Evolutionary conservation across 495 filamentous ascomycete genomes (phyloP).

Genomic region (Penicillium roqueforti): DNA sequence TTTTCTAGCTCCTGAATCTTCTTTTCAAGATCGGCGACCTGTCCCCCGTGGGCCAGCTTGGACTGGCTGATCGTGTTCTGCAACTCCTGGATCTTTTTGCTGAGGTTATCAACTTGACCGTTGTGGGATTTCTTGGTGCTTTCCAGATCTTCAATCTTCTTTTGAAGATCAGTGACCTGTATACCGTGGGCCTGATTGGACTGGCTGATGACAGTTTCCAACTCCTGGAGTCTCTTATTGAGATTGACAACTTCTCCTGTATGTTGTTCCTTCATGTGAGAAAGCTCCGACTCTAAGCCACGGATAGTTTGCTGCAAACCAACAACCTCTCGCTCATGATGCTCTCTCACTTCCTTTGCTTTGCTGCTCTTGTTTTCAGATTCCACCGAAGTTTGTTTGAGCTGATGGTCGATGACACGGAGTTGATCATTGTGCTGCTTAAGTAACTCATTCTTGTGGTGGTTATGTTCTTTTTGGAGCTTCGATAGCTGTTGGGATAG

Average conservation of each 20-base stretch:
- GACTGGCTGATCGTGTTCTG: slow-evolving; percentile 53
- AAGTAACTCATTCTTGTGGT: slow-evolving; percentile 40
- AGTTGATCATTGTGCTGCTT: slow-evolving; percentile 47
- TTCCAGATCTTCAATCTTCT: slow-evolving; percentile 52
- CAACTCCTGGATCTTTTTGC: slow-evolving; percentile 45
- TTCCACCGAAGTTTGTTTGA: slow-evolving; percentile 48
- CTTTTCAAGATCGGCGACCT: slow-evolving; percentile 40
- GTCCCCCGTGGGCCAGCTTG: background rate
- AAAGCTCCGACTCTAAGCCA: slow-evolving; percentile 55
- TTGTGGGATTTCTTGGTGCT: slow-evolving; percentile 41
- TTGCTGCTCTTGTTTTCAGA: slow-evolving; percentile 45
- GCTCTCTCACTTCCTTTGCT: slow-evolving; percentile 43
- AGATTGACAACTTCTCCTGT: slow-evolving; percentile 53
- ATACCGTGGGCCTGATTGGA: slow-evolving; percentile 47
- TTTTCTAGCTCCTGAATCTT: slow-evolving; percentile 22
- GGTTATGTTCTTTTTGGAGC: slow-evolving; percentile 45
- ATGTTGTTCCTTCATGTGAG: slow-evolving; percentile 53
- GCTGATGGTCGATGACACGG: slow-evolving; percentile 44
- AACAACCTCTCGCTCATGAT: slow-evolving; percentile 59
- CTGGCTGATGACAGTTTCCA: slow-evolving; percentile 55
- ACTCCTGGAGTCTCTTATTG: slow-evolving; percentile 49
- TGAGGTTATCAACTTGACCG: slow-evolving; percentile 31
- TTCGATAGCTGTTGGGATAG: slow-evolving; percentile 47
- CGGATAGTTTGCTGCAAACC: slow-evolving; percentile 58
- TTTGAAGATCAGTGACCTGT: slow-evolving; percentile 54